Conservation (phyloP, 495 filamentous ascomycete species). For the Letharia columbiana region DNA sequence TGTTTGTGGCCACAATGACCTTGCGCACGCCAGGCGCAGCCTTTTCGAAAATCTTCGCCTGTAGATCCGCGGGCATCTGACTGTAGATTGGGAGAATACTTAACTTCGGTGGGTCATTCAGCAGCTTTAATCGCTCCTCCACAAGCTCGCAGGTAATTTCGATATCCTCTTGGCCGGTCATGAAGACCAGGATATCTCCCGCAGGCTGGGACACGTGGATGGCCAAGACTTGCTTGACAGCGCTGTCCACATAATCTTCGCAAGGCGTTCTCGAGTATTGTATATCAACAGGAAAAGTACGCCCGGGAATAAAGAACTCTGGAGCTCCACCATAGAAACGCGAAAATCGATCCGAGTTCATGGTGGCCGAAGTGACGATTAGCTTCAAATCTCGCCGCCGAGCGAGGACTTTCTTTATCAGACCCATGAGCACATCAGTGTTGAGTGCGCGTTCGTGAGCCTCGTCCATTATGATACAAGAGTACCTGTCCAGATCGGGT, state of each 20-base stretch:
- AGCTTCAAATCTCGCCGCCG: slow-evolving; percentile 86
- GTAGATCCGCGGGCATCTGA: slow-evolving; percentile 97
- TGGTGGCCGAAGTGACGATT: slow-evolving; percentile 96
- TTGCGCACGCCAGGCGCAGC: slow-evolving; percentile 88
- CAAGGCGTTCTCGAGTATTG: slow-evolving; percentile 93
- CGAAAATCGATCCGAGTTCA: slow-evolving; percentile 96
- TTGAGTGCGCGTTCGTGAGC: slow-evolving; percentile 95
- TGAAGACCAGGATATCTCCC: slow-evolving; percentile 96
- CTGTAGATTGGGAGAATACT: slow-evolving; percentile 97
- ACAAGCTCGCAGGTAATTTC: slow-evolving; percentile 92
- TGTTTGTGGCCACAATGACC: slow-evolving; percentile 97
- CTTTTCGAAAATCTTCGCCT: slow-evolving; percentile 94
- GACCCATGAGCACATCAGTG: slow-evolving; percentile 94
- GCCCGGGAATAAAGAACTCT: slow-evolving; percentile 91
- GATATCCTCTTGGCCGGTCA: slow-evolving; percentile 99
- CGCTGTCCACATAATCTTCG: slow-evolving; percentile 95
- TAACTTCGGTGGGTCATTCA: slow-evolving; percentile 92
- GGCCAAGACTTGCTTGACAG: slow-evolving; percentile 92
- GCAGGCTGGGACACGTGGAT: slow-evolving; percentile 89
- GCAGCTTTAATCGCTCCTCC: slow-evolving; percentile 75
- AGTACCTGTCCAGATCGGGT: slow-evolving; percentile 89
- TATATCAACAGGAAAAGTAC: slow-evolving; percentile 95
- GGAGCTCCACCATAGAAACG: slow-evolving; percentile 97
- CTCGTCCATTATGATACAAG: slow-evolving; percentile 99
- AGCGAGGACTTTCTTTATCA: slow-evolving; percentile 93